Percentiles rank a stretch among this genome's conserved stretches.
Conservation (phyloP, 2,329 filamentous ascomycete genomes). For the Orbilia blumenaviensis region DNA sequence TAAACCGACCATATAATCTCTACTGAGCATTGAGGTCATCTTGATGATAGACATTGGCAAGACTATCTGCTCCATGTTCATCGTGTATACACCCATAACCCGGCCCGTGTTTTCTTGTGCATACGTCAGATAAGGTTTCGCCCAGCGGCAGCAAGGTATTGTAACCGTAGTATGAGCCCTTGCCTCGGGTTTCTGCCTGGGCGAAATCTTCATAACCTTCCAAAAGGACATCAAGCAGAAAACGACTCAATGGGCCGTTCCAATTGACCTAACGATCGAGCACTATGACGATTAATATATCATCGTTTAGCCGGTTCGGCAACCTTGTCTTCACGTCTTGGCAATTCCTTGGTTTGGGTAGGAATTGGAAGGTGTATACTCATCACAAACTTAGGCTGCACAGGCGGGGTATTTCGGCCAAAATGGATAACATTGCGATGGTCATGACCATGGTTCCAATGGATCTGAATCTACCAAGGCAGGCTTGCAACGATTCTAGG, state of each 20-base stretch:
- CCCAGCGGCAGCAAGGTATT: constrained; percentile 28
- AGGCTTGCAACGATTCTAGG: constrained; percentile 4
- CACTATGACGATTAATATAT: not conserved
- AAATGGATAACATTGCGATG: not conserved
- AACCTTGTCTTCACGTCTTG: constrained; percentile 11
- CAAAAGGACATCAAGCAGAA: constrained; percentile 14
- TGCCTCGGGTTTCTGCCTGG: constrained; percentile 39
- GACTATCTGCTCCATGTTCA: not conserved
- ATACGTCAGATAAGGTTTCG: constrained; percentile 30
- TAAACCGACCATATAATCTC: not conserved
- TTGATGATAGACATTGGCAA: not conserved
- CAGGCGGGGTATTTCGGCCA: constrained; percentile 19
- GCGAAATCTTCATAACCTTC: constrained; percentile 41
- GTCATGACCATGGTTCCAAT: not conserved
- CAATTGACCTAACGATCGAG: not conserved
- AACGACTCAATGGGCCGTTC: not conserved
- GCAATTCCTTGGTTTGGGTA: constrained; percentile 35
- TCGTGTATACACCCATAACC: not conserved
- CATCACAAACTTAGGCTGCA: constrained; percentile 25
- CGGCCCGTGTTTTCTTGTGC: not conserved
- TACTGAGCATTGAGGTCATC: not conserved
- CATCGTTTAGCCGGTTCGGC: not conserved
- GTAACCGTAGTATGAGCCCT: constrained; percentile 18
- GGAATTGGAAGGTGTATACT: constrained; percentile 28
- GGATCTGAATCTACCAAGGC: not conserved